Evolutionary conservation across 441 rosid species (phyloP).

Genomic region (Francoa sonchifolia): DNA sequence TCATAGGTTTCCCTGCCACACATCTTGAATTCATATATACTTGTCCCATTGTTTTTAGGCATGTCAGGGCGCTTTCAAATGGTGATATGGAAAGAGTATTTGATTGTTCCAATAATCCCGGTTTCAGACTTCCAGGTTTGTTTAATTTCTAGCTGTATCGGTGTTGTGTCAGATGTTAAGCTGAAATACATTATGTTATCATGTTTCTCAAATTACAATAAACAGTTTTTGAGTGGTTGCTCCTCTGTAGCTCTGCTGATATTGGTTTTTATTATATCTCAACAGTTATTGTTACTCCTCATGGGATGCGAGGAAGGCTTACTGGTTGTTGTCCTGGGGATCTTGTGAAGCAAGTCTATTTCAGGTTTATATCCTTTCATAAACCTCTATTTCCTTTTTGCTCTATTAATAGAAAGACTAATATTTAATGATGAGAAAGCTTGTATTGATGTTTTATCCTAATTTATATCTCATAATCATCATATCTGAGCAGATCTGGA

Average conservation of each 20-base stretch:
- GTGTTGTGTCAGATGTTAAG: too few relatives aligned
- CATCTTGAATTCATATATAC: slow-evolving; percentile 14
- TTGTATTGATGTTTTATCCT: slow-evolving; percentile 15
- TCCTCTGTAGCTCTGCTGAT: slow-evolving; percentile 17
- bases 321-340: slow-evolving; percentile 89
- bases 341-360: slow-evolving; percentile 91
- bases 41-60: slow-evolving; percentile 37
- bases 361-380: slow-evolving; percentile 28
- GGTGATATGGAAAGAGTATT: slow-evolving; percentile 65
- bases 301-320: slow-evolving; percentile 93
- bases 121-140: slow-evolving; percentile 82
- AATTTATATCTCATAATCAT: slow-evolving; percentile 3
- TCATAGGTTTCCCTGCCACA: slow-evolving; percentile 9
- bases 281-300: slow-evolving; percentile 90
- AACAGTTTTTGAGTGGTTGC: slow-evolving; percentile 1
- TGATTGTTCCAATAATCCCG: slow-evolving; percentile 46
- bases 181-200: background rate
- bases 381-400: background rate
- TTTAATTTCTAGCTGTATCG: slow-evolving; percentile 2
- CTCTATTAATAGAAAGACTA: background rate
- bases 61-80: slow-evolving; percentile 66
- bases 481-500: slow-evolving; percentile 42
- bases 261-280: slow-evolving; percentile 18
- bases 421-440: slow-evolving; percentile 4
- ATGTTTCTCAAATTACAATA: background rate